Evolutionary conservation across 192 early-diverging fungal species (phyloP), one percentile per base, ranked within the genome.

Genomic region (Entomortierella lignicola): DNA sequence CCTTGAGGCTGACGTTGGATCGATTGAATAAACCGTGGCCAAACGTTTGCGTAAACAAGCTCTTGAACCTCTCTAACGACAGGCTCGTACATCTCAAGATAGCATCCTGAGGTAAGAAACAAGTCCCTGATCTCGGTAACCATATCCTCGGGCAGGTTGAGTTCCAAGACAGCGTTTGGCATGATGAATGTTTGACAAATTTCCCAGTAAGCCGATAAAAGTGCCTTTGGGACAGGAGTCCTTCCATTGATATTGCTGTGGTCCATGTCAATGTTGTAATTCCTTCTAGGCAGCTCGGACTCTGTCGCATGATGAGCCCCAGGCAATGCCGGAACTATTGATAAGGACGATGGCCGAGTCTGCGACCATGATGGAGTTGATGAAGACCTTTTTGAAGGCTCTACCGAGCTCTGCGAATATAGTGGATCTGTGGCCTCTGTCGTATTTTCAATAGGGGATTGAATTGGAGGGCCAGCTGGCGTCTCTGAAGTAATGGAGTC

Each of bases 51-150:
- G 50, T 79, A 79, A 17, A 79, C 75, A 23, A 79, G 41, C 51
- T 79, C 75, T 15, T 69, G 67, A 1, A 79, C 66, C 23, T 64
- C 63, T 23, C 32, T 47, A 26, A 79, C 62, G 0, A 79, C 43
- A 21, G 75, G 75, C 27, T 69, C 75, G 48, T 70, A 79, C 75
- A 79, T 79, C 42, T 79, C 75, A 21, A 79, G 30, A 25, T 65
- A 70, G 21, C 67, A 70, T 3, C 47, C 51, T n/a, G 47, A 42
- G 21, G 15, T 48, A 42, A 47, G 43, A 58, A 79, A 79, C 30
- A 69, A 29, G 2, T n/a, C n/a, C 25, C 42, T 44, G 62, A 79
- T 66, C 15, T 79, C 67, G 0, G n/a, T 20, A 29, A 70, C 63
- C 21, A 39, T 37, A 5, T 15, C 0, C 42, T 65, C 67, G 25